Conservation (phyloP, 495 filamentous ascomycete species). For the Talaromyces liani region DNA sequence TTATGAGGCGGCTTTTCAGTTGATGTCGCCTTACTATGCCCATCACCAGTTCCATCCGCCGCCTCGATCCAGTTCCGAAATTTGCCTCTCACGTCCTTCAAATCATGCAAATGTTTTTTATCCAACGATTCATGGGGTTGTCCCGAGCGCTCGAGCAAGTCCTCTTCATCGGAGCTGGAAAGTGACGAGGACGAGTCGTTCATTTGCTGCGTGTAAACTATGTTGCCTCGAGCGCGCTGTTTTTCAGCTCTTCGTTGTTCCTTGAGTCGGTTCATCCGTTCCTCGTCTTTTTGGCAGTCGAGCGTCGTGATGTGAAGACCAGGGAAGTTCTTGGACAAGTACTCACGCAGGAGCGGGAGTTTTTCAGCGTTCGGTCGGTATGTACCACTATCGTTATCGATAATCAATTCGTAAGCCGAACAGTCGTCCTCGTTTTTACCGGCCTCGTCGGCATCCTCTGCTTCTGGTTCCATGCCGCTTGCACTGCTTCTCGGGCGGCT, state of each 20-base stretch:
- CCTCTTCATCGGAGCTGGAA: conserved; percentile 69
- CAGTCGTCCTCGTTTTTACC: conserved; percentile 46
- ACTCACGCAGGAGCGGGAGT: conserved; percentile 60
- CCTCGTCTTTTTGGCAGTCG: conserved; percentile 58
- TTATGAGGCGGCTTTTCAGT: background rate
- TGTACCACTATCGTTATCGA: conserved; percentile 92
- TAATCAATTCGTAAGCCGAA: conserved; percentile 71
- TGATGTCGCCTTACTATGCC: background rate
- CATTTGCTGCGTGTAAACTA: conserved; percentile 59
- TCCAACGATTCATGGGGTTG: background rate
- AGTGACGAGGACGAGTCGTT: conserved; percentile 44
- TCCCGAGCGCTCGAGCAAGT: conserved; percentile 51
- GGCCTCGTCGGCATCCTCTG: conserved; percentile 32
- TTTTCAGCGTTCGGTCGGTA: conserved; percentile 76
- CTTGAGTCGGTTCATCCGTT: conserved; percentile 55
- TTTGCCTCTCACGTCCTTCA: conserved; percentile 36
- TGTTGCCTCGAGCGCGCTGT: conserved; percentile 53
- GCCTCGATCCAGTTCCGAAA: conserved; percentile 26
- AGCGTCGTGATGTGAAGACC: conserved; percentile 64
- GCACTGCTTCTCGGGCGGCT: conserved; percentile 11
- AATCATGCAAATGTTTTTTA: conserved; percentile 25
- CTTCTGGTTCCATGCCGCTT: background rate
- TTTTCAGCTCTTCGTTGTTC: conserved; percentile 52
- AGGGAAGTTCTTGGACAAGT: conserved; percentile 62
- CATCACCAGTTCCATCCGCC: background rate